Conservation (phyloP, 352 stramenopile species). For the Phytophthora podocarpi region DNA sequence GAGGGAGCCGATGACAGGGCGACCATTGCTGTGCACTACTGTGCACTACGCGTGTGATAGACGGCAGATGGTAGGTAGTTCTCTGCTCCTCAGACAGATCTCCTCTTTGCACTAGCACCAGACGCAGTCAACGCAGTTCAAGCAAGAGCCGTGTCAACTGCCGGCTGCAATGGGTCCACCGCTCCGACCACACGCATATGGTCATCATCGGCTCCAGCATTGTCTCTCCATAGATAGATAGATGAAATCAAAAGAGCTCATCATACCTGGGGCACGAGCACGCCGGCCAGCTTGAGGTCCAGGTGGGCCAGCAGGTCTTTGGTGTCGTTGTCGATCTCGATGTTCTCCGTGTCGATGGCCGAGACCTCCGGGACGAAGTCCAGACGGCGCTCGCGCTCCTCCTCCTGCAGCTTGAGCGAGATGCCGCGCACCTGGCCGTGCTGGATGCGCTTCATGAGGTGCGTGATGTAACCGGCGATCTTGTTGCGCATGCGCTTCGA, state of each 20-base stretch:
- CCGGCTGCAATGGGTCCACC: slow-evolving; percentile 72
- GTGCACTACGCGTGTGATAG: slow-evolving; percentile 1
- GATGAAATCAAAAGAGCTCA: slow-evolving; percentile 11
- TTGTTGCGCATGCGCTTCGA: slow-evolving; percentile 99
- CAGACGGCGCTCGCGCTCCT: slow-evolving; percentile 99
- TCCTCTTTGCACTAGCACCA: slow-evolving; percentile 13
- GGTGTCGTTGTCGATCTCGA: slow-evolving; percentile 99
- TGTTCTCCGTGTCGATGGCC: slow-evolving; percentile 92
- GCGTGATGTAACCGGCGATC: slow-evolving; percentile 99
- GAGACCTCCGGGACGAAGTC: slow-evolving; percentile 99
- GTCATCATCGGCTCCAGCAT: slow-evolving; percentile 85
- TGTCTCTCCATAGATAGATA: slow-evolving; percentile 31
- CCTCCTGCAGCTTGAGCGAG: slow-evolving; percentile 99
- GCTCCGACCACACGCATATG: slow-evolving; percentile 30
- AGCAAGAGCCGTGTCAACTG: not conserved
- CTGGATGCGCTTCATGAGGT: slow-evolving; percentile 99
- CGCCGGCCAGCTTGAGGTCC: slow-evolving; percentile 91
- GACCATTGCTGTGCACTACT: slow-evolving; percentile 14
- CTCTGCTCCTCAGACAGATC: slow-evolving; percentile 5
- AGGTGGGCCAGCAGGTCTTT: slow-evolving; percentile 97
- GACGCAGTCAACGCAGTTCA: not conserved
- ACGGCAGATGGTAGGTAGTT: not conserved
- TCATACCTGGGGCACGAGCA: slow-evolving; percentile 90
- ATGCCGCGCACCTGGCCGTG: slow-evolving; percentile 99
- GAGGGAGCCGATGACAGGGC: slow-evolving; percentile 55